Percentiles rank a stretch among this genome's conserved stretches.
phyloP scores from a whole-genome alignment of 163 green algal species.

The Coccomyxa subellipsoidea region DNA sequence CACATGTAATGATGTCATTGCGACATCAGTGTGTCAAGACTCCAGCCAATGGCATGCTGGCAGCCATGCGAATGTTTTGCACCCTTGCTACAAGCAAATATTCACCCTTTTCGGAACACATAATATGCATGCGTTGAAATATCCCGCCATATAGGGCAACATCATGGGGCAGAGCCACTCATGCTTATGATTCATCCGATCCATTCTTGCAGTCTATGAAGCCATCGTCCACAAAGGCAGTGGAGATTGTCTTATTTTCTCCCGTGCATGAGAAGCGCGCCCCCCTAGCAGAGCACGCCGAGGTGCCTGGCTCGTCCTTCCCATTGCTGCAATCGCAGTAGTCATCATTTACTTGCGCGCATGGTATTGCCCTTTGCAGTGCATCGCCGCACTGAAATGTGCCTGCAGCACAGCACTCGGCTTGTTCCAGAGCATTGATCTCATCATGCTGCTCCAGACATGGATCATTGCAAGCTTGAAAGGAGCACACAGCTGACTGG shows the following conservation, averaged over 20 bases:
- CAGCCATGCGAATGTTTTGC: too few species aligned
- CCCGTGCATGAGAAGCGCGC: background rate
- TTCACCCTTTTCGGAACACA: too few species aligned
- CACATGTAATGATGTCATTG: too few species aligned
- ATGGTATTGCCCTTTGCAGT: background rate
- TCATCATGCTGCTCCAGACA: too few species aligned
- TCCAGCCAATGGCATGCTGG: too few species aligned
- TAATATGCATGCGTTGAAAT: too few species aligned
- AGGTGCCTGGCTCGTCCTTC: background rate
- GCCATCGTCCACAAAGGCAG: background rate
- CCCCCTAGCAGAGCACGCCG: background rate
- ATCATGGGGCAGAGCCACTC: too few species aligned
- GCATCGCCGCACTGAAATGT: background rate
- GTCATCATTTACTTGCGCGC: conserved; percentile 15
- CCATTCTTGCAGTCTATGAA: background rate
- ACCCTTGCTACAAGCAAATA: too few species aligned
- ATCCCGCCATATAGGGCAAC: too few species aligned
- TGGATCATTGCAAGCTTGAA: too few species aligned
- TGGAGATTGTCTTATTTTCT: background rate
- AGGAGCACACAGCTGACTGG: too few species aligned
- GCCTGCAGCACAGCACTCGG: background rate
- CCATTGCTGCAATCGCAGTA: conserved; percentile 6
- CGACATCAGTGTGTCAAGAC: too few species aligned
- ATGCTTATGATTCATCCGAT: background rate
- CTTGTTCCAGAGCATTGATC: background rate